phyloP scores from a whole-genome alignment of 768 basidiomycete species.

The Phanerochaete sordida region DNA sequence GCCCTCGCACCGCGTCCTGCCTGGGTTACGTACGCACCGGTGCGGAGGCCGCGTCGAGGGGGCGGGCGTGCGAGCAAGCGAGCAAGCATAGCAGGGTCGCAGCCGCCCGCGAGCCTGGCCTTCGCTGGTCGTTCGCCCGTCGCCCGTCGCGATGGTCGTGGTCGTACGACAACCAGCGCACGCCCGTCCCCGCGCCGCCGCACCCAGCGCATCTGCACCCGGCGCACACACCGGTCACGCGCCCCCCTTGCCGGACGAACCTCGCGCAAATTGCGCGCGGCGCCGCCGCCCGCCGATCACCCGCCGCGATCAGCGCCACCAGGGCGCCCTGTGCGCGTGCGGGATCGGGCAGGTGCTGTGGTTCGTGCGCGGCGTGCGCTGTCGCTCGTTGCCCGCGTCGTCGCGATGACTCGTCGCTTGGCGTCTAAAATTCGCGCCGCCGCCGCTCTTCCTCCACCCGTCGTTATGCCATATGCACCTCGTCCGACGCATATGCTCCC shows the following conservation, averaged over 20 bases:
- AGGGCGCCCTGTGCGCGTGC: not conserved
- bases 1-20: too few relatives aligned
- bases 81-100: not conserved
- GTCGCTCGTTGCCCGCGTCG: too few relatives aligned
- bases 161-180: not conserved
- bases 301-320: not conserved
- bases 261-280: not conserved
- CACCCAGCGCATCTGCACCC: not conserved
- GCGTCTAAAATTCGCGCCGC: too few relatives aligned
- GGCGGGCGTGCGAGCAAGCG: not conserved
- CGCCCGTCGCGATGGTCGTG: not conserved
- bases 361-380: too few relatives aligned
- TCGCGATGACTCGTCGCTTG: too few relatives aligned
- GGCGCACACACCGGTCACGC: not conserved
- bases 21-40: too few relatives aligned
- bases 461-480: too few relatives aligned
- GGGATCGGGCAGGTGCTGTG: too few relatives aligned
- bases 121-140: not conserved
- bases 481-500: too few relatives aligned
- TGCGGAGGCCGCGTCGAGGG: too few relatives aligned
- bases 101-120: not conserved
- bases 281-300: not conserved
- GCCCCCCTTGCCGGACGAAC: not conserved
- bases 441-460: too few relatives aligned
- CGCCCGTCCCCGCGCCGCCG: too few relatives aligned